Base-by-base conservation (phyloP, 805 yeast species). In the Cyberlindnera mycetangii region DNA sequence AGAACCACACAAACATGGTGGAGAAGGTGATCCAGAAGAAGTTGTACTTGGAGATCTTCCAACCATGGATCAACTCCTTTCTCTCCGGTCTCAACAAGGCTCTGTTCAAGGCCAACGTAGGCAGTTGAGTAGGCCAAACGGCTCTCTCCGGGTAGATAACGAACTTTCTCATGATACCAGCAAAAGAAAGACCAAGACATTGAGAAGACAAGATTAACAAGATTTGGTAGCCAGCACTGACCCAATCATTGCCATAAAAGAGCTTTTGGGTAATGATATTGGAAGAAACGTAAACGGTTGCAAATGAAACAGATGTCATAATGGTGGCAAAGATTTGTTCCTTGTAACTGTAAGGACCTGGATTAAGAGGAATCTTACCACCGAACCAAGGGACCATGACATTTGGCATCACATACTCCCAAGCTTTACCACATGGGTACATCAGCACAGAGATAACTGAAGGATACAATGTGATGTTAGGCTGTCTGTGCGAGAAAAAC, bases 251-350 rank as follows among this genome's bases (percentile, higher is more conserved):
- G 14, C 56, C 43, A 51, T 66, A 63, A 49, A 58, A 64, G 14
- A 56, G 42, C 50, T 59, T 62, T 46, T 61, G 67, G 5, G 62
- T 59, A 31, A 62, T 65, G 44, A 78, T 62, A 51, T 71, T 71
- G 28, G 56, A 60, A 27, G 64, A 61, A 34, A 68, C 74, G 42
- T 66, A 66, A 31, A 64, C 58, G 24, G 56, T 51, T 9, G 62
- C 58, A 16, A 58, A 55, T 14, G 72, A 41, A 34, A 47, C 54
- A 41, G 51, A 65, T 20, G 69, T 67, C 32, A 67, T 62, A 43
- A 66, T 50, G 51, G 87, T 76, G 2, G 83, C 68, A 46, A 83
- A 69, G 81, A 80, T 78, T 59, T 82, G 88, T 54, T 81, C 87
- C 56, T 81, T 81, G 50, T 61, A 68, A 22, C 70, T 65, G 83